Evolutionary conservation across 805 yeast genomes (phyloP).

Genomic region (Starmerella stellata): DNA sequence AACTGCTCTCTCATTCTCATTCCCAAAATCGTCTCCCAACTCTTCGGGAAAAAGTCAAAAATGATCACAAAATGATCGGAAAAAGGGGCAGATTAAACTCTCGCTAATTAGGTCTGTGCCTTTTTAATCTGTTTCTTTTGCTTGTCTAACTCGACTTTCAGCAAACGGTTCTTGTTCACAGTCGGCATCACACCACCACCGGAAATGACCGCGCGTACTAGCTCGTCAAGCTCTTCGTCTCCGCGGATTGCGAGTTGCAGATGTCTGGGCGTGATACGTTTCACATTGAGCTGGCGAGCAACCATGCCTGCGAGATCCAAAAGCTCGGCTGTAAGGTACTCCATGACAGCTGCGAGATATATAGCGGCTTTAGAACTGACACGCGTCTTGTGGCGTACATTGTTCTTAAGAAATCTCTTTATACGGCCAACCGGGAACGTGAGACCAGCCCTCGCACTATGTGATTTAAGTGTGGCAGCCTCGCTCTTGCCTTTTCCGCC

Average conservation of each 20-base stretch:
- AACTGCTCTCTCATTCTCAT: no score
- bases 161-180: constrained; percentile 83
- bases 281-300: constrained; percentile 97
- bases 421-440: constrained; percentile 99
- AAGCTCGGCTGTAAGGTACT: constrained; percentile 94
- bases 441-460: constrained; percentile 52
- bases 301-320: constrained; percentile 98
- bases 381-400: constrained; percentile 69
- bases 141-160: constrained; percentile 30
- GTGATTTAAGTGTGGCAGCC: constrained; percentile 14
- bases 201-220: constrained; percentile 85
- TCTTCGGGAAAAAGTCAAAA: no score
- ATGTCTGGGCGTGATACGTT: constrained; percentile 98
- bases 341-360: constrained; percentile 89
- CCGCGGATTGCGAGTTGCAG: constrained; percentile 96
- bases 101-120: constrained; percentile 2
- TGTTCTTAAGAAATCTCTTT: constrained; percentile 87
- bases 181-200: constrained; percentile 99
- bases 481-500: constrained; percentile 73
- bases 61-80: no score
- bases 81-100: no score
- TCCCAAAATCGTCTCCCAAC: no score
- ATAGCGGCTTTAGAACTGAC: constrained; percentile 98
- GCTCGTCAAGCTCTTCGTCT: constrained; percentile 94
- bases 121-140: constrained; percentile 25